phyloP scores from a whole-genome alignment of 2,329 filamentous ascomycete species.

The Stylonectria norvegica region DNA sequence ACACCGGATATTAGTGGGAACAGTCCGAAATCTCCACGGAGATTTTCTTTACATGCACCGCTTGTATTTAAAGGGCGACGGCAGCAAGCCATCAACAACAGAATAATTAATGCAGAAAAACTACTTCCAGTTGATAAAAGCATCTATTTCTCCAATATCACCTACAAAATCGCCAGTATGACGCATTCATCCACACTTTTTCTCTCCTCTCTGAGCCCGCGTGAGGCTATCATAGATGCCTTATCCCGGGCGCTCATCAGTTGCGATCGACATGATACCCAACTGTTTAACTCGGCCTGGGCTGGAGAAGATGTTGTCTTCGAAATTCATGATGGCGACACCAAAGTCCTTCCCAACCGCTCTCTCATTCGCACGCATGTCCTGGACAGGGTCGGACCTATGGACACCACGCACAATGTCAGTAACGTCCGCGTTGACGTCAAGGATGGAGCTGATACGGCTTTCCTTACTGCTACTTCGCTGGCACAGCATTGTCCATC shows the following conservation, averaged over 20 bases:
- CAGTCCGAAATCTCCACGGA: too few species aligned
- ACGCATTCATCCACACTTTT: background rate
- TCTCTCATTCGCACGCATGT: constrained; percentile 2
- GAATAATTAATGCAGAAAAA: too few species aligned
- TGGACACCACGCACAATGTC: constrained; percentile 30
- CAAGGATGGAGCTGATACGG: constrained; percentile 23
- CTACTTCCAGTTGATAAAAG: too few species aligned
- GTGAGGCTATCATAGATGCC: constrained; percentile 7
- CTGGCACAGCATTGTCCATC: constrained; percentile 28
- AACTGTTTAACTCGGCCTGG: constrained; percentile 2
- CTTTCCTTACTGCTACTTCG: constrained; percentile 23
- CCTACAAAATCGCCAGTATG: background rate
- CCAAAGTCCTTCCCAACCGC: background rate
- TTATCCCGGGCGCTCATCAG: constrained; percentile 4
- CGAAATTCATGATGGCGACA: background rate
- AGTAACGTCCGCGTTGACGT: constrained; percentile 29
- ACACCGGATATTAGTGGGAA: too few species aligned
- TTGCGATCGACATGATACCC: constrained; percentile 4
- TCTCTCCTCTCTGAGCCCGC: constrained; percentile 1
- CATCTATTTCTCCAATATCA: background rate
- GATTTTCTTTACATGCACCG: too few species aligned
- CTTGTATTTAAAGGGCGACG: too few species aligned
- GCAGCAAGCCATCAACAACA: too few species aligned
- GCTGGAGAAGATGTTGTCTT: background rate
- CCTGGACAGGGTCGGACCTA: constrained; percentile 3